Conservation (phyloP, 164 flowering plant species). For the Annona cherimola region DNA sequence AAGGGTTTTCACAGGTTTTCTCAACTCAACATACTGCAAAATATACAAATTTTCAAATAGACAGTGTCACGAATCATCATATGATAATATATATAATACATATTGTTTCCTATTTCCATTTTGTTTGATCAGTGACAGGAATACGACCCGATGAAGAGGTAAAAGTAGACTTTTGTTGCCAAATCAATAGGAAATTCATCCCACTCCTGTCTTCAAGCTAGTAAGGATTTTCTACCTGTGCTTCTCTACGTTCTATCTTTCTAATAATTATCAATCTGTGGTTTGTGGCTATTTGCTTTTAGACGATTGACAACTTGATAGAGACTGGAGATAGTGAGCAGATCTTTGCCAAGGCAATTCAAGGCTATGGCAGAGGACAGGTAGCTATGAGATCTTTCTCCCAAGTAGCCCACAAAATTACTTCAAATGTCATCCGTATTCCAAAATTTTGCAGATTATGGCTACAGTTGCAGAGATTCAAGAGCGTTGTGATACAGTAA, state of each 20-base stretch:
- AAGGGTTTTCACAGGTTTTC: slow-evolving; percentile 77
- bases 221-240: too few species aligned
- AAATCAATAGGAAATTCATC: not conserved
- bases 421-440: not conserved
- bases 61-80: not conserved
- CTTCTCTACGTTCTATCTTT: not conserved
- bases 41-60: not conserved
- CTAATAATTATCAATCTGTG: not conserved
- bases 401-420: not conserved
- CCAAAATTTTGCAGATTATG: slow-evolving; percentile 2
- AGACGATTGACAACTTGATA: slow-evolving; percentile 74
- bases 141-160: slow-evolving; percentile 80
- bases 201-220: too few species aligned
- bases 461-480: slow-evolving; percentile 9
- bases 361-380: slow-evolving; percentile 81
- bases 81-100: not conserved
- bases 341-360: slow-evolving; percentile 76
- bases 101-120: not conserved
- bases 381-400: slow-evolving; percentile 18
- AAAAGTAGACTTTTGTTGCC: not conserved
- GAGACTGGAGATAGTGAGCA: slow-evolving; percentile 87
- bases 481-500: slow-evolving; percentile 8
- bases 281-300: not conserved
- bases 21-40: not conserved
- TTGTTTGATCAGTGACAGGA: slow-evolving; percentile 53